Evolutionary conservation across 164 flowering plant genomes (phyloP).

Genomic region (Magnolia changhungtana): DNA sequence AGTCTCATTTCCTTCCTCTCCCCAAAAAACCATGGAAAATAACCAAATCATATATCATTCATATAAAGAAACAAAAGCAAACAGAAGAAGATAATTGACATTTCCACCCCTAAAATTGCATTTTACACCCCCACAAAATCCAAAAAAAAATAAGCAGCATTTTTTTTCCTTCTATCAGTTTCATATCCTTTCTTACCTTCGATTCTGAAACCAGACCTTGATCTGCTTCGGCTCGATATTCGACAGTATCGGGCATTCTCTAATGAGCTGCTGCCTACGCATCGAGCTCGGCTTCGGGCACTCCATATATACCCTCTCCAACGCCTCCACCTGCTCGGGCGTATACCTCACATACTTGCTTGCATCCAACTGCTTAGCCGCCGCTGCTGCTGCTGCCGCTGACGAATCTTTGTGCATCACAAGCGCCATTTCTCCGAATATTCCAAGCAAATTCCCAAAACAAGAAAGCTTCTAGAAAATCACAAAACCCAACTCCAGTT

Average conservation of each 20-base stretch:
- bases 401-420: slow-evolving; percentile 33
- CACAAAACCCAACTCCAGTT: not conserved
- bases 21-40: too few relatives aligned
- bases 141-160: not conserved
- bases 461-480: not conserved
- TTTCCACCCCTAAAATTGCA: not conserved
- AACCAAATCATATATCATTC: too few relatives aligned
- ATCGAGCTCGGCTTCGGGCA: slow-evolving; percentile 87
- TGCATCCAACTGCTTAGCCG: slow-evolving; percentile 42
- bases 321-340: slow-evolving; percentile 86
- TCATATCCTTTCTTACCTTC: slow-evolving; percentile 47
- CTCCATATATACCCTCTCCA: slow-evolving; percentile 79
- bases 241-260: slow-evolving; percentile 81
- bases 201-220: slow-evolving; percentile 94
- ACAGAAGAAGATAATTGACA: not conserved
- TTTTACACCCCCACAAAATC: not conserved
- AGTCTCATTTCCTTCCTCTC: too few relatives aligned
- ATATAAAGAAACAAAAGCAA: not conserved
- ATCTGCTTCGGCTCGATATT: slow-evolving; percentile 89
- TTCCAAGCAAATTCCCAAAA: not conserved
- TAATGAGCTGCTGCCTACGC: slow-evolving; percentile 72
- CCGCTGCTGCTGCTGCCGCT: slow-evolving; percentile 15
- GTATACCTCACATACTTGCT: slow-evolving; percentile 85
- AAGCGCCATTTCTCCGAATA: slow-evolving; percentile 33
- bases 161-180: not conserved